These are phyloP conservation scores for Candida neerlandica DNA, from an alignment of 1,139 yeast genomes.

Conservation along the genomic window DNA sequence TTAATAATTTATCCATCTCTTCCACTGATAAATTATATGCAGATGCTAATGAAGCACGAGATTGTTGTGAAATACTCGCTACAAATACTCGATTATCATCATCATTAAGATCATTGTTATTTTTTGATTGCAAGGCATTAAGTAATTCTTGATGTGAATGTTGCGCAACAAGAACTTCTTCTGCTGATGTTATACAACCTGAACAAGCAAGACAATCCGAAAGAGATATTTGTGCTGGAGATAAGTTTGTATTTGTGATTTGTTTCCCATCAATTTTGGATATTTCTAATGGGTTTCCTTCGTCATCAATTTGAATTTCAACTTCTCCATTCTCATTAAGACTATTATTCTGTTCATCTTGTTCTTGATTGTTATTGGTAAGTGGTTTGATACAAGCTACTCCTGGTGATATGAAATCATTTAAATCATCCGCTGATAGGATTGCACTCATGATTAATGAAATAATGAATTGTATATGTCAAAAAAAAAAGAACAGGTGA, in stretches of 20 bases:
- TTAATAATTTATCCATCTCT: conserved; percentile 61
- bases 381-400: conserved; percentile 85
- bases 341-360: conserved; percentile 21
- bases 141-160: conserved; percentile 84
- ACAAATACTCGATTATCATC: conserved; percentile 47
- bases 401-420: conserved; percentile 94
- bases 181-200: conserved; percentile 97
- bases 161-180: conserved; percentile 85
- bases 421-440: conserved; percentile 83
- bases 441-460: conserved; percentile 72
- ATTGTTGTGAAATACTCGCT: conserved; percentile 83
- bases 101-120: conserved; percentile 22
- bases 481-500: background rate
- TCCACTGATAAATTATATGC: conserved; percentile 59
- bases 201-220: conserved; percentile 96
- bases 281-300: conserved; percentile 73
- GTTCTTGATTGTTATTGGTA: background rate
- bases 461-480: background rate
- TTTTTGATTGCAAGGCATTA: conserved; percentile 49
- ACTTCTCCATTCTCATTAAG: conserved; percentile 39
- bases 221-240: conserved; percentile 85
- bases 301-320: conserved; percentile 65
- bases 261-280: conserved; percentile 57
- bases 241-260: conserved; percentile 39
- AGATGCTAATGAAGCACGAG: conserved; percentile 77